Evolutionary conservation across 2,329 filamentous ascomycete genomes (phyloP).

Genomic region (Fusarium torulosum): DNA sequence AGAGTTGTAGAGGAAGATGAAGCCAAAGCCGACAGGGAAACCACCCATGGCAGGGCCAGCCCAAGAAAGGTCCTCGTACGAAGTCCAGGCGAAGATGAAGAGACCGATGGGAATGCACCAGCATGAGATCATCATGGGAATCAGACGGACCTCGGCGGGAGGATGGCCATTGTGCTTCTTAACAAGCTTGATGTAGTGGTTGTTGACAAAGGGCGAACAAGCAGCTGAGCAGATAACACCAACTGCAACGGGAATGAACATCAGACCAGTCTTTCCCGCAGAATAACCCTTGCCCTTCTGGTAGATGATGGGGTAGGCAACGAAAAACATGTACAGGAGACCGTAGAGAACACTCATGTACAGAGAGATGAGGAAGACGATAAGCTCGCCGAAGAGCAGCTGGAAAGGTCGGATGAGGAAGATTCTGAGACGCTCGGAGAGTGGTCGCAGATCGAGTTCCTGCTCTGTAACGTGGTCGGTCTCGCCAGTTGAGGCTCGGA

Average conservation of each 20-base stretch:
- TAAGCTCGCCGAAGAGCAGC: conserved; percentile 84
- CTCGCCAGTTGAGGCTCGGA: conserved; percentile 77
- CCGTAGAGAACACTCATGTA: conserved; percentile 90
- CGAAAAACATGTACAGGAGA: conserved; percentile 81
- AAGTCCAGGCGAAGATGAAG: conserved; percentile 72
- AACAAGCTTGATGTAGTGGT: conserved; percentile 78
- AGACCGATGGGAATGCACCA: conserved; percentile 75
- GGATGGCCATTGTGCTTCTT: conserved; percentile 76
- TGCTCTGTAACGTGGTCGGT: conserved; percentile 79
- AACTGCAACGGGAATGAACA: conserved; percentile 87
- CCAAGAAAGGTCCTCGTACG: conserved; percentile 75
- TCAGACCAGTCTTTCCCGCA: conserved; percentile 79
- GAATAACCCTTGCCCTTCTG: conserved; percentile 83
- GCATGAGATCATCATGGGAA: conserved; percentile 85
- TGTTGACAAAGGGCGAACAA: conserved; percentile 81
- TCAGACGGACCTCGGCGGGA: conserved; percentile 80
- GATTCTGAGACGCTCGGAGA: conserved; percentile 76
- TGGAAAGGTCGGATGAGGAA: conserved; percentile 88
- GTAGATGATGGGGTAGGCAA: conserved; percentile 78
- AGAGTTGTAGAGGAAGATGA: conserved; percentile 86
- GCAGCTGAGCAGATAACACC: conserved; percentile 77
- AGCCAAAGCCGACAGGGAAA: conserved; percentile 80
- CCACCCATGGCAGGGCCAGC: conserved; percentile 79
- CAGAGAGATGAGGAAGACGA: conserved; percentile 84
- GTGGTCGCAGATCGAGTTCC: conserved; percentile 79